Evolutionary conservation across 2,329 filamentous ascomycete species (phyloP).

Genomic region (Fusarium nematophilum): DNA sequence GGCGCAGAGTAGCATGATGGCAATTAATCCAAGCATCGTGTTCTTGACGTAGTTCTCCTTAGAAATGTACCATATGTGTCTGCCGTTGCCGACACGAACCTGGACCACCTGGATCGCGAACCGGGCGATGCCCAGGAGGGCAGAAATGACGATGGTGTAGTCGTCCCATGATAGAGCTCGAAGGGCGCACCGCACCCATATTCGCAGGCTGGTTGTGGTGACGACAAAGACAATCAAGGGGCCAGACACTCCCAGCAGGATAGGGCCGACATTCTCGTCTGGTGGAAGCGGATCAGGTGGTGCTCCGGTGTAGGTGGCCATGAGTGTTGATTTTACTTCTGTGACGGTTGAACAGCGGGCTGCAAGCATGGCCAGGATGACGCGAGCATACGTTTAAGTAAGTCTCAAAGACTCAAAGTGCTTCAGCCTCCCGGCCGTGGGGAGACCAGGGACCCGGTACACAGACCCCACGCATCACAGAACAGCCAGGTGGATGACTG

Average conservation of each 20-base stretch:
- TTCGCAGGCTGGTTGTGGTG: constrained; percentile 47
- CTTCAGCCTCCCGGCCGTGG: no score
- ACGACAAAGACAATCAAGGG: constrained; percentile 48
- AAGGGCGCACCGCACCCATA: constrained; percentile 46
- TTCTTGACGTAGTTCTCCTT: constrained; percentile 47
- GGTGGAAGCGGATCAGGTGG: constrained; percentile 48
- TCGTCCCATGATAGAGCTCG: constrained; percentile 52
- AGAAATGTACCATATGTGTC: constrained; percentile 51
- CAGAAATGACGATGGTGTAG: constrained; percentile 48
- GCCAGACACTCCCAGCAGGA: constrained; percentile 47
- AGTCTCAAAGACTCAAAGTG: no score
- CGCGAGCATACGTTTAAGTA: no score
- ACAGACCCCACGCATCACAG: no score
- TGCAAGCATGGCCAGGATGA: not conserved
- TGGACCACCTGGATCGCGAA: constrained; percentile 49
- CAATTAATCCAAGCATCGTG: constrained; percentile 54
- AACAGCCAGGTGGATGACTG: no score
- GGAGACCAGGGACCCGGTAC: no score
- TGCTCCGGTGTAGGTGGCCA: constrained; percentile 22
- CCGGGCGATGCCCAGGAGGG: constrained; percentile 46
- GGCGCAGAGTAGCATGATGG: constrained; percentile 54
- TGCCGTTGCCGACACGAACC: constrained; percentile 51
- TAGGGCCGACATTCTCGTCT: constrained; percentile 48
- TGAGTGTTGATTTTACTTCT: constrained; percentile 2
- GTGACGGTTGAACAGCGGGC: no score